These are phyloP conservation scores for Aphanomyces cochlioides DNA, from an alignment of 352 stramenopile species.

Conservation along the genomic window DNA sequence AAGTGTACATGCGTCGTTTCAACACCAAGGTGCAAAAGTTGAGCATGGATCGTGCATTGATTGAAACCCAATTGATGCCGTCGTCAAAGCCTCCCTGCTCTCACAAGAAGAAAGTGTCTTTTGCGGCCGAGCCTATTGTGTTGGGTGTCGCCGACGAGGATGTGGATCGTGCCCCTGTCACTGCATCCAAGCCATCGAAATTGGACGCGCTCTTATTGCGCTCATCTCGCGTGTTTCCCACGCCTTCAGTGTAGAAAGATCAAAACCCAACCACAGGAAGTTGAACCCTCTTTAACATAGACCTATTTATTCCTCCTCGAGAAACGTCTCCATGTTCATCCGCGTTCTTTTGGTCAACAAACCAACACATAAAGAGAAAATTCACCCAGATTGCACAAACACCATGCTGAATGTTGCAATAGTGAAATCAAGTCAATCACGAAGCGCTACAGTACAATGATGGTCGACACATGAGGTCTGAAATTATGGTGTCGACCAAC, in stretches of 20 bases:
- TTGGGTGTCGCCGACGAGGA: constrained; percentile 67
- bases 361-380: too few relatives aligned
- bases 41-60: constrained; percentile 80
- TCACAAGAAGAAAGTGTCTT: constrained; percentile 49
- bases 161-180: constrained; percentile 71
- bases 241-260: constrained; percentile 51
- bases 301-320: constrained; percentile 24
- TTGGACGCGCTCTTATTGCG: constrained; percentile 78
- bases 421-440: not conserved
- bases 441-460: not conserved
- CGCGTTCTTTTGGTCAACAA: not conserved
- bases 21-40: constrained; percentile 83
- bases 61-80: constrained; percentile 41
- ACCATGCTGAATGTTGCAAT: not conserved
- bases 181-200: constrained; percentile 69
- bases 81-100: not conserved
- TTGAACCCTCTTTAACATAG: constrained; percentile 11
- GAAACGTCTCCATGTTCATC: not conserved
- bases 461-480: not conserved
- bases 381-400: too few relatives aligned
- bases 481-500: too few relatives aligned
- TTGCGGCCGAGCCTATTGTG: constrained; percentile 56
- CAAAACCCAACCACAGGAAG: constrained; percentile 14
- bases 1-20: constrained; percentile 88
- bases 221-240: constrained; percentile 79